Conservation (phyloP, 1,284 basidiomycete species). For the Rugosomyces carneus region DNA sequence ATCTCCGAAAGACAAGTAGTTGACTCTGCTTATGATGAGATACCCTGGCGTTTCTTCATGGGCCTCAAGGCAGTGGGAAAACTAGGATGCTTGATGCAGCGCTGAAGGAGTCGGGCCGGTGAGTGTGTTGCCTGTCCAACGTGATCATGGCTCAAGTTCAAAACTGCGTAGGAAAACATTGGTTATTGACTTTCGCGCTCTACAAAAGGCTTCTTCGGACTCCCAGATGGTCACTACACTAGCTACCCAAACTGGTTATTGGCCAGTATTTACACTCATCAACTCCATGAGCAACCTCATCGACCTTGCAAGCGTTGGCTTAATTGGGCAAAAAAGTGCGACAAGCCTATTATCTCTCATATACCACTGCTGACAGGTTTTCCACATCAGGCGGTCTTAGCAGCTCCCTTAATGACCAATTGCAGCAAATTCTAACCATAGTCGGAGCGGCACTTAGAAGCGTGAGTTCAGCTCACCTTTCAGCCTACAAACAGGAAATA, state of each 20-base stretch:
- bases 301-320: conserved; percentile 87
- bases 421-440: conserved; percentile 83
- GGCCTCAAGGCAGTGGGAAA: conserved; percentile 88
- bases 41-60: not conserved
- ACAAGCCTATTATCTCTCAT: conserved; percentile 1
- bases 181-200: conserved; percentile 75
- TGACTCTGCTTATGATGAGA: not conserved
- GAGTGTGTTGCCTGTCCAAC: conserved; percentile 15
- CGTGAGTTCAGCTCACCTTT: conserved; percentile 51
- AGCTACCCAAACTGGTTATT: conserved; percentile 84
- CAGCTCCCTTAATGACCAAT: conserved; percentile 78
- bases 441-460: conserved; percentile 68
- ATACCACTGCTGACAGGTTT: conserved; percentile 8
- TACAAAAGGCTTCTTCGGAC: conserved; percentile 74
- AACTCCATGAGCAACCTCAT: conserved; percentile 83
- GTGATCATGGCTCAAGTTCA: not conserved
- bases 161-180: conserved; percentile 52
- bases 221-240: conserved; percentile 62
- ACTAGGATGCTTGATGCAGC: conserved; percentile 61
- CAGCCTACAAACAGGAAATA: conserved; percentile 34
- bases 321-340: conserved; percentile 90
- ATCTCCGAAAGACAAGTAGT: not conserved
- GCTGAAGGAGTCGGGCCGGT: conserved; percentile 58
- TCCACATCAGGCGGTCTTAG: conserved; percentile 69
- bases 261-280: conserved; percentile 87